These are phyloP conservation scores for Acanthamoeba quina DNA, from an alignment of 208 protist species.

Conservation along the genomic window DNA sequence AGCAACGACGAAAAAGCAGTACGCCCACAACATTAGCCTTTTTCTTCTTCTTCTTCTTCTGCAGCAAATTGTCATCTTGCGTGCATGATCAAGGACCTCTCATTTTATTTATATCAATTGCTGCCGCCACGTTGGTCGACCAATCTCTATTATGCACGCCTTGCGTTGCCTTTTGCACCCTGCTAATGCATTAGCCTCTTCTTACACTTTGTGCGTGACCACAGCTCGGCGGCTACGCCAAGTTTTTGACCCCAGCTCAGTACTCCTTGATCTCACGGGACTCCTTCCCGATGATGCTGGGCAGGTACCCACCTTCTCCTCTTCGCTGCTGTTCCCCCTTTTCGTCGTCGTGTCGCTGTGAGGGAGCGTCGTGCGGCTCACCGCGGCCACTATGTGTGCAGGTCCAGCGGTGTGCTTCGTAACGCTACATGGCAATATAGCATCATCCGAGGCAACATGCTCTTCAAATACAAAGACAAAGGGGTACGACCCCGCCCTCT, in stretches of 20 bases:
- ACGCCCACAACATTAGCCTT: background rate
- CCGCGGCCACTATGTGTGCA: background rate
- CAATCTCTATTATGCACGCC: too few species aligned
- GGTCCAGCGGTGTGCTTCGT: background rate
- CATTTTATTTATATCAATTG: background rate
- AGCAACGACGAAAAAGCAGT: background rate
- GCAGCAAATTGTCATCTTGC: background rate
- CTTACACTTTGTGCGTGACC: too few species aligned
- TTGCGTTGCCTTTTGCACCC: background rate
- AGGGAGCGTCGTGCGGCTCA: too few species aligned
- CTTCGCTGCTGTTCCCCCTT: background rate
- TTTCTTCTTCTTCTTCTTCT: background rate
- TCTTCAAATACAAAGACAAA: constrained; percentile 56
- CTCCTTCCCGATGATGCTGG: constrained; percentile 55
- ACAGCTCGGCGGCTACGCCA: constrained; percentile 14
- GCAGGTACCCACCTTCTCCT: background rate
- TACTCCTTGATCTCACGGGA: constrained; percentile 1
- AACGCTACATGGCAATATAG: constrained; percentile 2
- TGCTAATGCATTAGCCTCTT: too few species aligned
- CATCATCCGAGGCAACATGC: constrained; percentile 60
- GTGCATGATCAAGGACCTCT: background rate
- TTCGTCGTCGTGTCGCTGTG: background rate
- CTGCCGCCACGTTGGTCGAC: background rate
- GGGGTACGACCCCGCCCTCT: background rate
- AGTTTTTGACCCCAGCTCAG: constrained; percentile 6